Evolutionary conservation across 1,284 basidiomycete species (phyloP), one percentile per base, ranked within the genome.

Genomic region (Cerrena zonata): DNA sequence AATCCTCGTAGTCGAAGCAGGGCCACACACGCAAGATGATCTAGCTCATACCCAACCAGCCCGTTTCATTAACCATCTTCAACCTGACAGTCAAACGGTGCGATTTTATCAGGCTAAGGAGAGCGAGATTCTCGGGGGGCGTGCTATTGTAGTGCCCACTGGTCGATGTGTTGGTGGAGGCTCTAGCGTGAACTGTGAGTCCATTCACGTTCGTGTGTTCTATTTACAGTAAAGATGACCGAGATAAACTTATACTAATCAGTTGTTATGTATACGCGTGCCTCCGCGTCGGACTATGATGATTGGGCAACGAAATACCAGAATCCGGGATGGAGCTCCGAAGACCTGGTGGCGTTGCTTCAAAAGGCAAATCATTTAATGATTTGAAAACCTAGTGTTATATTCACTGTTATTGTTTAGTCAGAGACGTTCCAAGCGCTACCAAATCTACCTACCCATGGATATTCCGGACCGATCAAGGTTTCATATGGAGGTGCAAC

Each of bases 91-190:
- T 40, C 58, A 52, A 22, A 60, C 59, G 4, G 45, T 56, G 36
- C 56, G 50, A 36, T 52, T 57, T 30, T 26, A 55, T 18, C 49
- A 55, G 7, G 55, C 50, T 15, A 58, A 59, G 26, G 42, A 48
- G n/a, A 57, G 71, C 55, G 51, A 68, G 10, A 62, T 71, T 2
- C 61, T 82, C 24, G 66, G 62, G 24, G 74, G 72, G n/a, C 73
- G 79, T 5, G 53, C 65, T 24, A 55, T 66, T 4, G 52, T 73
- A 22, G 67, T 77, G 21, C 67, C 69, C 0, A 60, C 66, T 36
- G 79, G 75, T 0, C 66, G 71, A 26, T 72, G 69, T 37, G 60
- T 84, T 0, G 81, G 81, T 2, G 81, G 81, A 5, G 80, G 79
- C 0, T 81, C 80, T 1, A 64, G 66, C 49, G 70, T 82, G 7